A percentile compares a stretch with the other conserved stretches of the same genome.
phyloP scores from a whole-genome alignment of 2,329 filamentous ascomycete genomes.

The Gnomoniopsis sp. region DNA sequence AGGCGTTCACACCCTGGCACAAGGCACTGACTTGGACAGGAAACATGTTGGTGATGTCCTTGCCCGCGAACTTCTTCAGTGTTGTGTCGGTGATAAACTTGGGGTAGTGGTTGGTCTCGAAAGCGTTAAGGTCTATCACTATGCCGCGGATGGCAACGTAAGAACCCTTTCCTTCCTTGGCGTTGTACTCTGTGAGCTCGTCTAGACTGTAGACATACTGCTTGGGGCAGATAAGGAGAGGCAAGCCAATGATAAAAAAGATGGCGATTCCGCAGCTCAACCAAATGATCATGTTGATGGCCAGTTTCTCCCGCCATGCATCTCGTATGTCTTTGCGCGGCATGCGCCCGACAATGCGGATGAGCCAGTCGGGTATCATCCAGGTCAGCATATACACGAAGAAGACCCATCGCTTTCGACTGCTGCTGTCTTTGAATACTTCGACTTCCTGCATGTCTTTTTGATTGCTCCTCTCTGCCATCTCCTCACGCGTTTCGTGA shows the following conservation, averaged over 20 bases:
- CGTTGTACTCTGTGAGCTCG: constrained; percentile 73
- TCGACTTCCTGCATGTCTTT: constrained; percentile 89
- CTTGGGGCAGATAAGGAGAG: constrained; percentile 81
- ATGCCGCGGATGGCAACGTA: constrained; percentile 84
- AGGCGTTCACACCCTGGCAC: constrained; percentile 71
- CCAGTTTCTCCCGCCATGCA: constrained; percentile 95
- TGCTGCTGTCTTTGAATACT: constrained; percentile 70
- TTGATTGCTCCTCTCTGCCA: constrained; percentile 93
- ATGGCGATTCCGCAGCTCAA: constrained; percentile 70
- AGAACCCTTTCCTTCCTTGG: constrained; percentile 59
- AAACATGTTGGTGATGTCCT: constrained; percentile 85
- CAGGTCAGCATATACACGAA: constrained; percentile 81
- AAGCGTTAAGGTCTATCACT: constrained; percentile 78
- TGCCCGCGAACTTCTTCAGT: constrained; percentile 77
- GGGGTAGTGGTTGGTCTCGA: constrained; percentile 76
- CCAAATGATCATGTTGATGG: constrained; percentile 98
- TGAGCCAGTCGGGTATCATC: constrained; percentile 79
- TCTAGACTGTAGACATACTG: constrained; percentile 81
- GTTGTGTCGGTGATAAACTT: constrained; percentile 53
- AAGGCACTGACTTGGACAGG: constrained; percentile 91
- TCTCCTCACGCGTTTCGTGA: constrained; percentile 86
- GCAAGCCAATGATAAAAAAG: constrained; percentile 91
- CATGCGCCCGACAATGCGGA: constrained; percentile 77
- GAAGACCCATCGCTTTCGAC: constrained; percentile 87
- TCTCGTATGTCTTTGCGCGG: constrained; percentile 85